Conservation (phyloP, 768 basidiomycete species). For the Paxillus ammoniavirescens region DNA sequence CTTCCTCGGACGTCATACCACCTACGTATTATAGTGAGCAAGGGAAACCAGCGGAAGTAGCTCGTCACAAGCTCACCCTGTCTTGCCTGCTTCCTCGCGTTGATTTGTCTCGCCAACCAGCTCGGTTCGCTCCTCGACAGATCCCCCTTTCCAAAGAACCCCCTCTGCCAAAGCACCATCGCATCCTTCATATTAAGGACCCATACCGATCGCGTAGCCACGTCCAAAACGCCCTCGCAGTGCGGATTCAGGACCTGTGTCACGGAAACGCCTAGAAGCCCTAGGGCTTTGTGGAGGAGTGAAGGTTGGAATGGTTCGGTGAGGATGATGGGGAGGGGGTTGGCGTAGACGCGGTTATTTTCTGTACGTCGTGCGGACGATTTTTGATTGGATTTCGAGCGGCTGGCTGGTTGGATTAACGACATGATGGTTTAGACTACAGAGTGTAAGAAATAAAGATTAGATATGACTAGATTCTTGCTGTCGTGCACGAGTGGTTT, state of each 20-base stretch:
- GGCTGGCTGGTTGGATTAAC: slow-evolving; percentile 41
- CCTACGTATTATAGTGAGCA: slow-evolving; percentile 21
- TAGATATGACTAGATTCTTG: neutral
- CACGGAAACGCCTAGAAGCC: slow-evolving; percentile 56
- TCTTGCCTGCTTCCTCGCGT: slow-evolving; percentile 49
- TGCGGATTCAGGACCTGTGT: slow-evolving; percentile 66
- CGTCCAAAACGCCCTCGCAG: slow-evolving; percentile 63
- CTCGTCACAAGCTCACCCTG: slow-evolving; percentile 45
- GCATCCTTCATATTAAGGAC: slow-evolving; percentile 63
- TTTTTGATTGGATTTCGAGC: slow-evolving; percentile 44
- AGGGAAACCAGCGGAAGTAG: neutral
- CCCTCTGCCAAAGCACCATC: slow-evolving; percentile 76
- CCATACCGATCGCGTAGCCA: slow-evolving; percentile 85
- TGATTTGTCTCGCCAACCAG: slow-evolving; percentile 83
- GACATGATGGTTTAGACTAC: slow-evolving; percentile 37
- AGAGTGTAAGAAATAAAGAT: neutral
- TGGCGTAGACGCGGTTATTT: slow-evolving; percentile 65
- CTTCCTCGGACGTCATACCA: slow-evolving; percentile 84
- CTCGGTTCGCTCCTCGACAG: slow-evolving; percentile 93
- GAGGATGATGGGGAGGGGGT: slow-evolving; percentile 67
- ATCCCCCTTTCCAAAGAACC: slow-evolving; percentile 98
- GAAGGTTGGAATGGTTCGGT: slow-evolving; percentile 38
- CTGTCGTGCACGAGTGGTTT: neutral
- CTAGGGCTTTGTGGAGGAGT: slow-evolving; percentile 45
- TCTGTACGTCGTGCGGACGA: slow-evolving; percentile 54